A percentile compares a stretch with the other conserved stretches of the same genome.
These are phyloP conservation scores for Fusarium abutilonis DNA, from an alignment of 2,329 filamentous ascomycete genomes.

Conservation along the genomic window DNA sequence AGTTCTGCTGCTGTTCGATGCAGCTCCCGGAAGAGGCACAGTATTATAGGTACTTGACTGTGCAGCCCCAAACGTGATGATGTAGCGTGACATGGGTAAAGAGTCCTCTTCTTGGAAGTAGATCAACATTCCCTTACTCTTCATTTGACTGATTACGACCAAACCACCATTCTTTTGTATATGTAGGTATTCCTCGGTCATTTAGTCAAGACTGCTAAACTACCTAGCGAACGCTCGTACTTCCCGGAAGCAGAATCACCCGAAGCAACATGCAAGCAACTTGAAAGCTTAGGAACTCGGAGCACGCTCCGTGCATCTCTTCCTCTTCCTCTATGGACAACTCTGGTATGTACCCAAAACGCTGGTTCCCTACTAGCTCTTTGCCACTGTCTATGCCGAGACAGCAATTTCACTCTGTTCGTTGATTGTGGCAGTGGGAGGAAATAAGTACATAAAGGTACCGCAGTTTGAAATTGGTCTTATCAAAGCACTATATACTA, in stretches of 20 bases:
- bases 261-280: constrained; percentile 16
- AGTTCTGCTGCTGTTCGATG: constrained; percentile 43
- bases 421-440: background rate
- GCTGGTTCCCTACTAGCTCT: constrained; percentile 5
- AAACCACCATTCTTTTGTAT: background rate
- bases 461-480: no score
- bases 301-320: constrained; percentile 1
- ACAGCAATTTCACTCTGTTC: background rate
- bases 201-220: constrained; percentile 12
- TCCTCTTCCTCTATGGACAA: constrained; percentile 10
- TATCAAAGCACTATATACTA: no score
- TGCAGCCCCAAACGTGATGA: background rate
- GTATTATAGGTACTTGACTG: constrained; percentile 3
- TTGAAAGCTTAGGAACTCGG: constrained; percentile 11
- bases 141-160: constrained; percentile 2
- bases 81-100: constrained; percentile 11
- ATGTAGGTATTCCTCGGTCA: constrained; percentile 9
- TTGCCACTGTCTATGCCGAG: constrained; percentile 1
- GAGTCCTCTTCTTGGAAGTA: constrained; percentile 1
- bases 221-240: constrained; percentile 14
- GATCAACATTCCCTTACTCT: constrained; percentile 9
- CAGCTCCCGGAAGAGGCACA: constrained; percentile 36
- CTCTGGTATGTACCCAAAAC: constrained; percentile 30
- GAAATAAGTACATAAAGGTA: no score
- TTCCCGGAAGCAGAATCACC: constrained; percentile 38